Conservation (phyloP, 1,284 basidiomycete species). For the Jaminaea rosea region DNA sequence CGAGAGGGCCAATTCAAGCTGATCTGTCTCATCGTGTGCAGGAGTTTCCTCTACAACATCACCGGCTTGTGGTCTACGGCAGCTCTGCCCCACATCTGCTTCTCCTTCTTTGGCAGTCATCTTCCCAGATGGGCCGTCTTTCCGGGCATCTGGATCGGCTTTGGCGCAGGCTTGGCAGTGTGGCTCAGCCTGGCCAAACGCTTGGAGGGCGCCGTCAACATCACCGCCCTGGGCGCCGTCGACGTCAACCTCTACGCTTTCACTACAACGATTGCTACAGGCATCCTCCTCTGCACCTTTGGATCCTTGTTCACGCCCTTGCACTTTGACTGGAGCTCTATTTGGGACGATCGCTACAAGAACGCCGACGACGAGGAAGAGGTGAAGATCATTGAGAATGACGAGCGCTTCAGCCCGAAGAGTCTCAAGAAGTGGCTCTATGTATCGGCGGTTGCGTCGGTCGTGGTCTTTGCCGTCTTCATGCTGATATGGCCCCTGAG, state of each 20-base stretch:
- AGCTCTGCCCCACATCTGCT: slow-evolving; percentile 24
- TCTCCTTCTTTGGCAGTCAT: slow-evolving; percentile 34
- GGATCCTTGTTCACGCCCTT: slow-evolving; percentile 17
- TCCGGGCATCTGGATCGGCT: slow-evolving; percentile 40
- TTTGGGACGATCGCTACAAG: not conserved
- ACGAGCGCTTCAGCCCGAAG: not conserved
- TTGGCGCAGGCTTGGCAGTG: slow-evolving; percentile 30
- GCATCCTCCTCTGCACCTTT: slow-evolving; percentile 17
- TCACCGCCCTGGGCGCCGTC: slow-evolving; percentile 21
- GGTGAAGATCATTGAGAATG: slow-evolving; percentile 2
- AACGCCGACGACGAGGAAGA: slow-evolving; percentile 7
- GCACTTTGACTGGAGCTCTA: slow-evolving; percentile 27
- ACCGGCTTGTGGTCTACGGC: slow-evolving; percentile 31
- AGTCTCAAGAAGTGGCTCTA: slow-evolving; percentile 6
- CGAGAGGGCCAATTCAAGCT: too few relatives aligned
- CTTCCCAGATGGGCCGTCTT: slow-evolving; percentile 28
- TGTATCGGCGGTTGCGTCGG: slow-evolving; percentile 13
- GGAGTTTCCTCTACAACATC: slow-evolving; percentile 31
- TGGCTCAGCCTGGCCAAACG: slow-evolving; percentile 36
- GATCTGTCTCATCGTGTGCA: too few relatives aligned
- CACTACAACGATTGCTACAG: slow-evolving; percentile 19
- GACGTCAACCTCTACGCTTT: slow-evolving; percentile 12
- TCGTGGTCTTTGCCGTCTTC: slow-evolving; percentile 26
- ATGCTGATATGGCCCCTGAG: slow-evolving; percentile 44
- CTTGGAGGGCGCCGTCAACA: slow-evolving; percentile 18